A percentile compares a stretch with the other conserved stretches of the same genome.
These are phyloP conservation scores for Nematocida homosporus DNA, from an alignment of 371 early-diverging fungal genomes.

Conservation along the genomic window DNA sequence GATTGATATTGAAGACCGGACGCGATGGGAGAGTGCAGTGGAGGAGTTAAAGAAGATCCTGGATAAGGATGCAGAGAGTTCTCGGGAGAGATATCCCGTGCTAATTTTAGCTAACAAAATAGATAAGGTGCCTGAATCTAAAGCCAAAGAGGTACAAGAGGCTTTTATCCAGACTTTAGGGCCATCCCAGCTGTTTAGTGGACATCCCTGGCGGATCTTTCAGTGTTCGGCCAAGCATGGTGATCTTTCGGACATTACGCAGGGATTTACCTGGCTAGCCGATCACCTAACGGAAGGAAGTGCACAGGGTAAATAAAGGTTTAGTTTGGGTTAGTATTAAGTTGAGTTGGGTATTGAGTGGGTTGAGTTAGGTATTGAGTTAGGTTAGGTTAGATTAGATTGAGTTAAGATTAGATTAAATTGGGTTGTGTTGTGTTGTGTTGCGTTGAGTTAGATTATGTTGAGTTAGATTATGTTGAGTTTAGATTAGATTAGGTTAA, in stretches of 20 bases:
- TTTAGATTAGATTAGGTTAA: no score
- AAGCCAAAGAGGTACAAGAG: slow-evolving; percentile 39
- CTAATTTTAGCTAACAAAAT: slow-evolving; percentile 62
- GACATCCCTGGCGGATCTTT: slow-evolving; percentile 29
- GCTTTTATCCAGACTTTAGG: slow-evolving; percentile 22
- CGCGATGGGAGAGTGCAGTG: slow-evolving; percentile 78
- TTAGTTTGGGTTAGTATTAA: no score
- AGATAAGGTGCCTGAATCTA: slow-evolving; percentile 51
- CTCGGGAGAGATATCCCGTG: slow-evolving; percentile 51
- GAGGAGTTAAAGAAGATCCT: slow-evolving; percentile 68
- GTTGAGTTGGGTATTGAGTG: no score
- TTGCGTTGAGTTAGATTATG: no score
- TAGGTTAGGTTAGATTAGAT: not conserved
- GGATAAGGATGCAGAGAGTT: slow-evolving; percentile 51
- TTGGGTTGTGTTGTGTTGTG: no score
- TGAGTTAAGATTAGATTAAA: not conserved
- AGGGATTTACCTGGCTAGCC: slow-evolving; percentile 50
- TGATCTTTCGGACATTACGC: slow-evolving; percentile 16
- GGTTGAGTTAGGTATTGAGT: no score
- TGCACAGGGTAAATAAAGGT: not conserved
- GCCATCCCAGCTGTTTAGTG: slow-evolving; percentile 31
- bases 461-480: no score
- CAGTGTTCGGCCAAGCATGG: slow-evolving; percentile 21
- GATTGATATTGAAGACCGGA: slow-evolving; percentile 83
- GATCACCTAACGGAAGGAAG: slow-evolving; percentile 8